A percentile compares a stretch with the other conserved stretches of the same genome.
These are phyloP conservation scores for Calonectria pseudoreteaudii DNA, from an alignment of 2,329 filamentous ascomycete species.

Conservation along the genomic window DNA sequence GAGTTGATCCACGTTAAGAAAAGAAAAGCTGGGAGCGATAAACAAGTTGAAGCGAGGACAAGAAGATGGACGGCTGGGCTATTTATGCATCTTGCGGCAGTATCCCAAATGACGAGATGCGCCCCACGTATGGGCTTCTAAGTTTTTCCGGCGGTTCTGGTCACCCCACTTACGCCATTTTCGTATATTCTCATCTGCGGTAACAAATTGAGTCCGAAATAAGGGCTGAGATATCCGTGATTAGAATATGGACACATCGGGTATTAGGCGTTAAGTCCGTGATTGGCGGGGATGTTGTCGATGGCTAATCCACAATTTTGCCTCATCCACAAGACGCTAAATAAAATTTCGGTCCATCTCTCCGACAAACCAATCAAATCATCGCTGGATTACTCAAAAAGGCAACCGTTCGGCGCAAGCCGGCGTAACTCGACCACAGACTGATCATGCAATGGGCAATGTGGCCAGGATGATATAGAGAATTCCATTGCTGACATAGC, in stretches of 20 bases:
- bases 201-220: not conserved
- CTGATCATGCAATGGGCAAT: not conserved
- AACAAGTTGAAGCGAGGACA: not conserved
- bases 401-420: not conserved
- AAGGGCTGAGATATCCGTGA: not conserved
- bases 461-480: not conserved
- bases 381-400: not conserved
- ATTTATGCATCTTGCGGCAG: too few species aligned
- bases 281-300: not conserved
- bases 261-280: not conserved
- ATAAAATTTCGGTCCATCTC: not conserved
- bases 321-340: not conserved
- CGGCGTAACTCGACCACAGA: not conserved
- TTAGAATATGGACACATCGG: not conserved
- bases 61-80: not conserved
- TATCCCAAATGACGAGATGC: too few species aligned
- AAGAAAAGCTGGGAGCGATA: not conserved
- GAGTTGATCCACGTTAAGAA: not conserved
- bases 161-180: not conserved
- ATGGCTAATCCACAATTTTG: not conserved
- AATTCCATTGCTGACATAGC: not conserved
- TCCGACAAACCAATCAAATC: not conserved
- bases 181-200: not conserved
- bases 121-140: not conserved
- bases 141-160: not conserved